A percentile compares a stretch with the other conserved stretches of the same genome.
phyloP scores from a whole-genome alignment of 768 basidiomycete species.

The Rhodosporidiobolus sp. region DNA sequence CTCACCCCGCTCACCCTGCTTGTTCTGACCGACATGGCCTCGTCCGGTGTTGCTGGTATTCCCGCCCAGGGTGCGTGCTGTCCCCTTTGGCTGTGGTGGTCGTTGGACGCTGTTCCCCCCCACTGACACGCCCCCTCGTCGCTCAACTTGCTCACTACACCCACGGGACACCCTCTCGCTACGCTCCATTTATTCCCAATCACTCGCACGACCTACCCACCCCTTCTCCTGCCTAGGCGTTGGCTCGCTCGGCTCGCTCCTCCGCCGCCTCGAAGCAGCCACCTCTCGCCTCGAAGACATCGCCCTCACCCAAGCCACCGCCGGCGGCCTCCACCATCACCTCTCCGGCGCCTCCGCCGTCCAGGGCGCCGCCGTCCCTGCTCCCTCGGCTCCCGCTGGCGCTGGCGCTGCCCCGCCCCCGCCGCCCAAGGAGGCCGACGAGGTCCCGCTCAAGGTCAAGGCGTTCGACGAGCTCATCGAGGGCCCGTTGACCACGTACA shows the following conservation, averaged over 20 bases:
- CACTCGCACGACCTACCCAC: too few relatives aligned
- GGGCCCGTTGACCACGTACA: conserved; percentile 68
- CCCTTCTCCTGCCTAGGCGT: conserved; percentile 12
- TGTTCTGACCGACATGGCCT: background rate
- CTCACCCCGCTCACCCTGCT: too few relatives aligned
- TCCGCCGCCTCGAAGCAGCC: conserved; percentile 72
- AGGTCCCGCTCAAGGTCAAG: conserved; percentile 60
- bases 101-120: background rate
- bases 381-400: conserved; percentile 41
- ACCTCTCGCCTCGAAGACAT: conserved; percentile 91
- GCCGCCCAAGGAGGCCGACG: conserved; percentile 34
- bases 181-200: background rate
- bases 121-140: background rate
- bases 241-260: conserved; percentile 25
- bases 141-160: background rate
- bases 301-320: conserved; percentile 55
- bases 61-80: conserved; percentile 13
- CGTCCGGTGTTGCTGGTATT: conserved; percentile 21
- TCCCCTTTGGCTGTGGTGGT: background rate
- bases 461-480: conserved; percentile 73
- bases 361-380: conserved; percentile 43
- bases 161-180: background rate
- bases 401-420: conserved; percentile 42
- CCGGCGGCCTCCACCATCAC: conserved; percentile 39
- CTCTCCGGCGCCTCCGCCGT: conserved; percentile 44